phyloP scores from a whole-genome alignment of 257 asterid species.

The Asclepias syriaca region DNA sequence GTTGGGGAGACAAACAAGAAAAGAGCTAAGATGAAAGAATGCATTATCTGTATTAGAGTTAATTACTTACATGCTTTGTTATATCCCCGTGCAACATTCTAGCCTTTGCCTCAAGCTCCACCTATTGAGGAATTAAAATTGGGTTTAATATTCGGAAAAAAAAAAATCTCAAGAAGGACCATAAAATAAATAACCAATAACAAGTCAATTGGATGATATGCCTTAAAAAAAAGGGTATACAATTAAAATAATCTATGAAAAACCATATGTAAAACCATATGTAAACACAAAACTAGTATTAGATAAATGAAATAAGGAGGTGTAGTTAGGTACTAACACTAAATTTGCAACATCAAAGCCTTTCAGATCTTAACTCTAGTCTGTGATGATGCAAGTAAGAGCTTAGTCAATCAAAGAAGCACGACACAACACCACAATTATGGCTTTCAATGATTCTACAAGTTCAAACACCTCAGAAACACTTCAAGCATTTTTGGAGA shows the following conservation, averaged over 20 bases:
- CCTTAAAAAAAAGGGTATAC: too few relatives aligned
- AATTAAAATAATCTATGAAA: not conserved
- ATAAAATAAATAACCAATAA: not conserved
- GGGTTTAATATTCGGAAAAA: not conserved
- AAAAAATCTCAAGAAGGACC: slow-evolving; percentile 7
- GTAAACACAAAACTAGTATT: not conserved
- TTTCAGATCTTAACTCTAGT: not conserved
- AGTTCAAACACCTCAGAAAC: not conserved
- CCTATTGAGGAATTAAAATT: slow-evolving; percentile 41
- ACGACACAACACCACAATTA: not conserved
- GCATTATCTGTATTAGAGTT: slow-evolving; percentile 1
- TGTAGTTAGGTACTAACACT: not conserved
- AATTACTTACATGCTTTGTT: slow-evolving; percentile 56
- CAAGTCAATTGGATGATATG: not conserved
- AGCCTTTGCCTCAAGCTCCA: slow-evolving; percentile 70
- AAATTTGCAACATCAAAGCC: not conserved
- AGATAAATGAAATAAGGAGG: not conserved
- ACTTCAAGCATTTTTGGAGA: not conserved
- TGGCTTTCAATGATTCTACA: not conserved
- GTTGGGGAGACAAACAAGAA: not conserved
- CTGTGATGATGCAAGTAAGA: not conserved
- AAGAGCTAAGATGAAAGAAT: not conserved
- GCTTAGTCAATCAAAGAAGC: not conserved
- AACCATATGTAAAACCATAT: too few relatives aligned
- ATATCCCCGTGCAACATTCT: slow-evolving; percentile 66